These are phyloP conservation scores for Singerocomus rubriflavus DNA, from an alignment of 1,284 basidiomycete genomes.

Conservation along the genomic window DNA sequence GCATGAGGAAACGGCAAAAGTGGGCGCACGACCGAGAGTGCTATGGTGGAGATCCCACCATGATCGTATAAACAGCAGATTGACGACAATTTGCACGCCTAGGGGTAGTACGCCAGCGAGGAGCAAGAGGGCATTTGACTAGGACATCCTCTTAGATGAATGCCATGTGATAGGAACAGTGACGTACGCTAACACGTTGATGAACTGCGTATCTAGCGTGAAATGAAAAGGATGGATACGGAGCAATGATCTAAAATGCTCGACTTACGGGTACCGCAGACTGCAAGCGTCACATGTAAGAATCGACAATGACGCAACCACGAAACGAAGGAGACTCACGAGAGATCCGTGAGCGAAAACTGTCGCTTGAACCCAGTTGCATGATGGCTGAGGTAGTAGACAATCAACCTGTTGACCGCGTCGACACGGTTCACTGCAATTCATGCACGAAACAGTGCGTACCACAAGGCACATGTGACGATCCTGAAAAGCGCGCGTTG, in stretches of 20 bases:
- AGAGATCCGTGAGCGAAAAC: conserved; percentile 63
- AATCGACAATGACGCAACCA: neutral
- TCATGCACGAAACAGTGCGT: conserved; percentile 1
- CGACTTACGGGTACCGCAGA: conserved; percentile 41
- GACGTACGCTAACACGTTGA: conserved; percentile 61
- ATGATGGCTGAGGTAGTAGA: conserved; percentile 49
- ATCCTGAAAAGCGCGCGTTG: conserved; percentile 16
- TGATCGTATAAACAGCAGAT: conserved; percentile 50
- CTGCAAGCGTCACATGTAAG: conserved; percentile 15
- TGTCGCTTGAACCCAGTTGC: conserved; percentile 65
- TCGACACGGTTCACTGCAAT: neutral
- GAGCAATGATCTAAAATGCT: neutral
- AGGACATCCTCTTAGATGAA: neutral
- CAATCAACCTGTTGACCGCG: conserved; percentile 32
- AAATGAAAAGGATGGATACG: neutral
- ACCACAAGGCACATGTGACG: conserved; percentile 27
- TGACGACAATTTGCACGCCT: conserved; percentile 48
- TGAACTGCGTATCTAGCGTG: conserved; percentile 49
- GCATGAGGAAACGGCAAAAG: neutral
- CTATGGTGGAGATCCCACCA: conserved; percentile 72
- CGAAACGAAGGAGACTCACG: conserved; percentile 33
- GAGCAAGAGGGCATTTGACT: conserved; percentile 42
- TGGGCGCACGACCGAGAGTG: conserved; percentile 50
- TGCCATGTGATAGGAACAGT: neutral
- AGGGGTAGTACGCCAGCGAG: conserved; percentile 50